A percentile compares a stretch with the other conserved stretches of the same genome.
These are phyloP conservation scores for Coemansia sp. DNA, from an alignment of 192 early-diverging fungal genomes.

Conservation along the genomic window DNA sequence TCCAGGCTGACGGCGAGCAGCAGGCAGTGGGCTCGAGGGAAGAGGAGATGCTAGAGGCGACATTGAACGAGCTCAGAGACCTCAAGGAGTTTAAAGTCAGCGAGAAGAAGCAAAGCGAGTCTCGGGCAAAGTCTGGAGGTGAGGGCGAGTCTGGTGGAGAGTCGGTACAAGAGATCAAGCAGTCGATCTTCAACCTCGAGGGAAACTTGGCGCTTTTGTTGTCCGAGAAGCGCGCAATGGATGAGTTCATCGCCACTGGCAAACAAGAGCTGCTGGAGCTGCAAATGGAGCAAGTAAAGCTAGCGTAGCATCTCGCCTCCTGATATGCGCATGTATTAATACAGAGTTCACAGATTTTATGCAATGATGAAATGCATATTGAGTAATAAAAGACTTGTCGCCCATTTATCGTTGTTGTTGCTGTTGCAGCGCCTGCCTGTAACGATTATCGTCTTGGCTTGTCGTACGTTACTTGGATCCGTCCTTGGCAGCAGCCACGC, in stretches of 20 bases:
- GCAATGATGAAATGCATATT: no score
- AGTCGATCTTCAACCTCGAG: slow-evolving; percentile 47
- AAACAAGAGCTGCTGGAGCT: slow-evolving; percentile 49
- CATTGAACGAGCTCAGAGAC: slow-evolving; percentile 33
- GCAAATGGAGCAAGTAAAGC: slow-evolving; percentile 44
- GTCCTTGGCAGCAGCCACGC: neutral
- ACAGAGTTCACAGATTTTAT: no score
- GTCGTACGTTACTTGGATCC: neutral
- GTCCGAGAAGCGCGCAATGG: slow-evolving; percentile 47
- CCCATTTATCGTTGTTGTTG: no score
- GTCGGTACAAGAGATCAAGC: slow-evolving; percentile 46
- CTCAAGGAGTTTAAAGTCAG: slow-evolving; percentile 30
- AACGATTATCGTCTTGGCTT: neutral
- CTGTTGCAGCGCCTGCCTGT: neutral
- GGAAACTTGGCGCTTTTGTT: slow-evolving; percentile 46
- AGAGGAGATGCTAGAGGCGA: slow-evolving; percentile 7
- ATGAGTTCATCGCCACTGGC: slow-evolving; percentile 35
- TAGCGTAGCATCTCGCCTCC: slow-evolving; percentile 14
- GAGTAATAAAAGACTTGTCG: no score
- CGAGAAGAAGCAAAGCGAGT: slow-evolving; percentile 25
- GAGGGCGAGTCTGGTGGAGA: slow-evolving; percentile 2
- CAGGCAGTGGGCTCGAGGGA: neutral
- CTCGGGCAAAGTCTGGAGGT: neutral
- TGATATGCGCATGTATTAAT: neutral
- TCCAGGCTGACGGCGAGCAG: slow-evolving; percentile 20